These are phyloP conservation scores for Pyrus communis DNA, from an alignment of 306 rosid species.

Conservation along the genomic window DNA sequence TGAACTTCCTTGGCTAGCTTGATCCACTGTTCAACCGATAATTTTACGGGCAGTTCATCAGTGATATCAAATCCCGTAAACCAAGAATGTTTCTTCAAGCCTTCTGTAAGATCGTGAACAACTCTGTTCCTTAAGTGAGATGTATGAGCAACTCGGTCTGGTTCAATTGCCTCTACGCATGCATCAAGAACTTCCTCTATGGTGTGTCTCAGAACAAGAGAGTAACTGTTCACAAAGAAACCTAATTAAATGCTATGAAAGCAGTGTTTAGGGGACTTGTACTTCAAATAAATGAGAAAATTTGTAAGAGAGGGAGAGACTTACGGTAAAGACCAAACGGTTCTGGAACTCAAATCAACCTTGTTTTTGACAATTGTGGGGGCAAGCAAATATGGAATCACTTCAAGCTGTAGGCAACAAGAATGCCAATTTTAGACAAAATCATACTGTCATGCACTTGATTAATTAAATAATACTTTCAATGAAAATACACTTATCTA, in stretches of 20 bases:
- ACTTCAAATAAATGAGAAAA: not conserved
- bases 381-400: conserved; percentile 83
- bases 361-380: conserved; percentile 39
- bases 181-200: conserved; percentile 96
- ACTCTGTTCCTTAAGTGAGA: conserved; percentile 62
- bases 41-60: conserved; percentile 52
- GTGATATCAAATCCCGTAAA: conserved; percentile 73
- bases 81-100: conserved; percentile 67
- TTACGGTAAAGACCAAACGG: conserved; percentile 93
- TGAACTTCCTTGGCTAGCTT: conserved; percentile 66
- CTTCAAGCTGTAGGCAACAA: conserved; percentile 70
- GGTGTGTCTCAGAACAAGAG: conserved; percentile 92
- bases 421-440: conserved; percentile 14
- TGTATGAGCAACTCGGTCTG: conserved; percentile 68
- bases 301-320: conserved; percentile 20
- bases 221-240: conserved; percentile 52
- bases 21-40: conserved; percentile 71
- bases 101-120: conserved; percentile 60
- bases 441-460: not conserved
- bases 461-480: not conserved
- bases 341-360: conserved; percentile 48
- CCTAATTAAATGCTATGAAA: not conserved
- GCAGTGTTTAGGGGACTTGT: not conserved
- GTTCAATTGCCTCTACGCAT: conserved; percentile 78
- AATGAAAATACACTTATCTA: not conserved